These are phyloP conservation scores for Passalora sequoiae DNA, from an alignment of 2,329 filamentous ascomycete species.

Conservation along the genomic window DNA sequence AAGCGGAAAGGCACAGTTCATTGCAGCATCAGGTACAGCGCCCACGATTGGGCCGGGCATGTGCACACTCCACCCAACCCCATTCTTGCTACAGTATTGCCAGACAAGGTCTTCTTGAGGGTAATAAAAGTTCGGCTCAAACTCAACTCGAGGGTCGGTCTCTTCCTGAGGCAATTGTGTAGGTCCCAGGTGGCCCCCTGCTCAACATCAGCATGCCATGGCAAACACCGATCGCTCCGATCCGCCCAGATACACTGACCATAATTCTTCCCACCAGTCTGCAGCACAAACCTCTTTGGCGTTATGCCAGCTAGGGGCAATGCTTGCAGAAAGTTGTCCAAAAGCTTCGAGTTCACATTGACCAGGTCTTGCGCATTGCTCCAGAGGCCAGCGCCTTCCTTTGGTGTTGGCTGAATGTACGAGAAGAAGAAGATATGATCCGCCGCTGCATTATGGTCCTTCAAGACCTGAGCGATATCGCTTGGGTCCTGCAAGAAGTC, in stretches of 20 bases:
- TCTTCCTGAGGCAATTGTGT: conserved; percentile 44
- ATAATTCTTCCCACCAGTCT: conserved; percentile 53
- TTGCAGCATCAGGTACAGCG: conserved; percentile 47
- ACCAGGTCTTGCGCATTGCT: conserved; percentile 48
- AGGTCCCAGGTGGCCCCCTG: conserved; percentile 46
- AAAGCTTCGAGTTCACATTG: conserved; percentile 45
- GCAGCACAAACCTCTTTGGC: conserved; percentile 47
- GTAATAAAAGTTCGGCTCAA: conserved; percentile 54
- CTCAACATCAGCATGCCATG: too few species aligned
- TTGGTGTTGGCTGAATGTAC: conserved; percentile 49
- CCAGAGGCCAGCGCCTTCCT: conserved; percentile 44
- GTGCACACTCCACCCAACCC: conserved; percentile 43
- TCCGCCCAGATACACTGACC: too few species aligned
- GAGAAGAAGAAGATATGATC: conserved; percentile 53
- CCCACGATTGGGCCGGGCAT: conserved; percentile 44
- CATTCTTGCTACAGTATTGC: conserved; percentile 38
- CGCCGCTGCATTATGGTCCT: conserved; percentile 31
- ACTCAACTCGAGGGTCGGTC: conserved; percentile 39
- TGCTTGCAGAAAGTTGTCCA: conserved; percentile 47
- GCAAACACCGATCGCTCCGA: too few species aligned
- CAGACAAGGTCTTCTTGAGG: conserved; percentile 48
- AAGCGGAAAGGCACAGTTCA: conserved; percentile 48
- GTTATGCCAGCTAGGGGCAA: conserved; percentile 40
- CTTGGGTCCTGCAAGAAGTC: conserved; percentile 38
- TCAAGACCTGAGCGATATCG: conserved; percentile 36